Percentiles rank a stretch among this genome's conserved stretches.
Conservation (phyloP, 2,329 filamentous ascomycete species). For the Penicillium sp. region DNA sequence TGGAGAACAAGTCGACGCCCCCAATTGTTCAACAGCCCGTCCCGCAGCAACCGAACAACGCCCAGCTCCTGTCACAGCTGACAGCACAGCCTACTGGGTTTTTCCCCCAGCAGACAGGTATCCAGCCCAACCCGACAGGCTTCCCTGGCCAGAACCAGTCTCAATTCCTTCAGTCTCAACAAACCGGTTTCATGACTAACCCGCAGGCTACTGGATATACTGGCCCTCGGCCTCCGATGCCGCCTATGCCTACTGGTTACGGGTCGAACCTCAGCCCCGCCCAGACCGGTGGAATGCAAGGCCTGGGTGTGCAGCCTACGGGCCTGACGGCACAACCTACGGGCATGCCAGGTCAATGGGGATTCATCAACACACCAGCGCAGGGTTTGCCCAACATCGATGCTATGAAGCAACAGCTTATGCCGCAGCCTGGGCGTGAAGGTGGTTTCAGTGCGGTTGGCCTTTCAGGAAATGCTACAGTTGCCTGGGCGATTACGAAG, state of each 20-base stretch:
- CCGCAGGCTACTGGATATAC: constrained; percentile 75
- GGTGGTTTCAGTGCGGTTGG: constrained; percentile 80
- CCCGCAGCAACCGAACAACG: constrained; percentile 68
- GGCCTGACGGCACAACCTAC: constrained; percentile 89
- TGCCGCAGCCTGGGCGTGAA: constrained; percentile 93
- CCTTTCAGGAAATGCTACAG: constrained; percentile 86
- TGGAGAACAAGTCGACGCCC: constrained; percentile 49
- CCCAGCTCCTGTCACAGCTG: constrained; percentile 57
- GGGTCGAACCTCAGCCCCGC: constrained; percentile 59
- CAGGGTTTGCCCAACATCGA: constrained; percentile 91
- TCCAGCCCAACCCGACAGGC: constrained; percentile 55
- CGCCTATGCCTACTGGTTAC: constrained; percentile 75
- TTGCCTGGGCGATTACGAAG: constrained; percentile 98
- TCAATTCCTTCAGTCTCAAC: constrained; percentile 62
- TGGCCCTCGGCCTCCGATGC: constrained; percentile 75
- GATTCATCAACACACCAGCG: constrained; percentile 90
- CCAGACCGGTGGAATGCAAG: constrained; percentile 64
- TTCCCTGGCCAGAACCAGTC: constrained; percentile 47
- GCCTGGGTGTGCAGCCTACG: constrained; percentile 85
- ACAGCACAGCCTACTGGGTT: constrained; percentile 54
- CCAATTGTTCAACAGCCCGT: constrained; percentile 64
- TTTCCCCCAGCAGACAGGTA: constrained; percentile 65
- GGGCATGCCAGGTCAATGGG: constrained; percentile 91
- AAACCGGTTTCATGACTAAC: constrained; percentile 69
- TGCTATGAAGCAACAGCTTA: constrained; percentile 87